phyloP scores from a whole-genome alignment of 768 basidiomycete genomes.

The Serpula lacrymans region DNA sequence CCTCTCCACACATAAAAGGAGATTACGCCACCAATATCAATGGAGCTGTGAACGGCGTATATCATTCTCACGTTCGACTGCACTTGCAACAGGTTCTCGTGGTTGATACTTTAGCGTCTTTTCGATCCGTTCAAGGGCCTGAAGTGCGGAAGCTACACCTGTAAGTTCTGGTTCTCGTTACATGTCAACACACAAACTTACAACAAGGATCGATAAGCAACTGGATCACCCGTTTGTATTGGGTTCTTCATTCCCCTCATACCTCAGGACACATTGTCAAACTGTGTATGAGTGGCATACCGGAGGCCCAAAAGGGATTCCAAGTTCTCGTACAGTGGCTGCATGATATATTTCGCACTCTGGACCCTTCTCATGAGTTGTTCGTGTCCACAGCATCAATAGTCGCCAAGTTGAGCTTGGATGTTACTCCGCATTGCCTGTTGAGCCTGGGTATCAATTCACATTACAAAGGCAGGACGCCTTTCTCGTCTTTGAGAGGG shows the following conservation, averaged over 20 bases:
- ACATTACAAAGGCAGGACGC: too few relatives aligned
- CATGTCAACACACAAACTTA: too few relatives aligned
- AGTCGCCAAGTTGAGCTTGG: conserved; percentile 27
- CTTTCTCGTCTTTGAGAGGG: too few relatives aligned
- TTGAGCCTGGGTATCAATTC: conserved; percentile 8
- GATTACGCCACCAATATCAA: conserved; percentile 32
- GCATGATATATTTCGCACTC: conserved; percentile 30
- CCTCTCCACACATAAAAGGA: conserved; percentile 25
- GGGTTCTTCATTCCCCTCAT: conserved; percentile 41
- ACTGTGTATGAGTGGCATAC: conserved; percentile 30
- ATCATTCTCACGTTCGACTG: conserved; percentile 35
- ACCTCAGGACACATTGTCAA: conserved; percentile 34
- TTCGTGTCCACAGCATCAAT: conserved; percentile 36
- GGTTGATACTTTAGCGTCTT: conserved; percentile 27
- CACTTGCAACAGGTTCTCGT: conserved; percentile 44
- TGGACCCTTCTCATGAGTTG: conserved; percentile 14
- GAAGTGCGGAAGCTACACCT: too few relatives aligned
- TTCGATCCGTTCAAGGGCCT: conserved; percentile 10
- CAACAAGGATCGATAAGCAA: too few relatives aligned
- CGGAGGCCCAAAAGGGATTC: conserved; percentile 34
- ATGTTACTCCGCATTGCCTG: conserved; percentile 26
- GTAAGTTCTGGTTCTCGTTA: too few relatives aligned
- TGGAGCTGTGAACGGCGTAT: conserved; percentile 24
- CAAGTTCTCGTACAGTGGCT: conserved; percentile 40
- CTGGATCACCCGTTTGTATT: conserved; percentile 42